A percentile compares a stretch with the other conserved stretches of the same genome.
These are phyloP conservation scores for Aureobasidium namibiae DNA, from an alignment of 2,329 filamentous ascomycete genomes.

Conservation along the genomic window DNA sequence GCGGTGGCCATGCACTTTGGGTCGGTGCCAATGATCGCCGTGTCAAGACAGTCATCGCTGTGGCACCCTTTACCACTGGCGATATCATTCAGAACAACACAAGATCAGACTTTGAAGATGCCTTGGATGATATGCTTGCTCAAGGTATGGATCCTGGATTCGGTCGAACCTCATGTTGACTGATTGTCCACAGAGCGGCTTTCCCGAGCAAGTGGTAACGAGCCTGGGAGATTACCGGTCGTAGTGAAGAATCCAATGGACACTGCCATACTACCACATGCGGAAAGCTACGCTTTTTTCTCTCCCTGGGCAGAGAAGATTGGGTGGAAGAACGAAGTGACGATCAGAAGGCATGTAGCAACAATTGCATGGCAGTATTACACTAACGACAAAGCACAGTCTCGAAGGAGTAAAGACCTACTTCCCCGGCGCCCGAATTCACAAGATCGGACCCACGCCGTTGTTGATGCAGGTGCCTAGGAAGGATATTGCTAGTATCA, in stretches of 20 bases:
- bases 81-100: conserved; percentile 26
- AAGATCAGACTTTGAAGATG: conserved; percentile 22
- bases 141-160: neutral
- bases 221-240: conserved; percentile 6
- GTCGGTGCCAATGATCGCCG: conserved; percentile 32
- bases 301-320: conserved; percentile 25
- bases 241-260: conserved; percentile 20
- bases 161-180: neutral
- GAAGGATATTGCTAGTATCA: conserved; percentile 28
- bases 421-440: conserved; percentile 25
- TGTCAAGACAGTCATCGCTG: conserved; percentile 33
- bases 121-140: conserved; percentile 16
- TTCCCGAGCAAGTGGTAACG: conserved; percentile 6
- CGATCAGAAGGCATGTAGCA: conserved; percentile 18
- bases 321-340: conserved; percentile 33
- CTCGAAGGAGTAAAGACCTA: conserved; percentile 23
- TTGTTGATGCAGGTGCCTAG: conserved; percentile 30
- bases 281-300: conserved; percentile 31
- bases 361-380: neutral
- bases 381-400: conserved; percentile 8
- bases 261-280: conserved; percentile 26
- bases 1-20: conserved; percentile 33
- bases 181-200: neutral
- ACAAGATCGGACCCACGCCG: conserved; percentile 32
- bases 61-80: conserved; percentile 28